A percentile compares a stretch with the other conserved stretches of the same genome.
phyloP scores from a whole-genome alignment of 768 basidiomycete species.

The Tulasnella sp. region DNA sequence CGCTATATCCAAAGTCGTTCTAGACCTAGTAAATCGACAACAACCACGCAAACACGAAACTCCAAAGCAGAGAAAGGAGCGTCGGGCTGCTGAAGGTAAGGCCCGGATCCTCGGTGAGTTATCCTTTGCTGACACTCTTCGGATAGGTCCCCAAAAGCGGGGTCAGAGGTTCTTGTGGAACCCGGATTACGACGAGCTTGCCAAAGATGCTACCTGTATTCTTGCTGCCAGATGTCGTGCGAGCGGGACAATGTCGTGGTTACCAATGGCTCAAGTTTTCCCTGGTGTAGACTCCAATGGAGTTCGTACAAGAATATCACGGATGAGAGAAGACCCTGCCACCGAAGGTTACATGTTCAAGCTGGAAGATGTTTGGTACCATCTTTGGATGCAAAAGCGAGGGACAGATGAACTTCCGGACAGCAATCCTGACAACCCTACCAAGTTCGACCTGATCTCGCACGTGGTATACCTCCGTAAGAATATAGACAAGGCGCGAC shows the following conservation, averaged over 20 bases:
- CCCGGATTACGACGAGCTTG: constrained; percentile 76
- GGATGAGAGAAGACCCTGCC: constrained; percentile 42
- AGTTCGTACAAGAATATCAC: constrained; percentile 54
- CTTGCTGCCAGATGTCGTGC: constrained; percentile 63
- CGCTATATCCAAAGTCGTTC: background rate
- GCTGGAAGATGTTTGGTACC: constrained; percentile 71
- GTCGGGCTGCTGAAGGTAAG: background rate
- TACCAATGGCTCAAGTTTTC: constrained; percentile 67
- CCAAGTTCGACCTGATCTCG: constrained; percentile 67
- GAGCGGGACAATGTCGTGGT: constrained; percentile 50
- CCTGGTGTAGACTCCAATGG: constrained; percentile 61
- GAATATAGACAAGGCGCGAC: constrained; percentile 71
- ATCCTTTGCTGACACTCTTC: background rate
- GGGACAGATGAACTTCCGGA: constrained; percentile 62
- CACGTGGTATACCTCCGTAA: constrained; percentile 72
- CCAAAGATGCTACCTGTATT: constrained; percentile 72
- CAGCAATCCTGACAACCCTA: constrained; percentile 49
- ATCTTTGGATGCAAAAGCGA: constrained; percentile 60
- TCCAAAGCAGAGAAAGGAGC: constrained; percentile 5
- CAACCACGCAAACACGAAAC: background rate
- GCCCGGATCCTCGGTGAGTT: background rate
- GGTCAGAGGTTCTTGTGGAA: constrained; percentile 70
- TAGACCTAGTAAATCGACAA: constrained; percentile 6
- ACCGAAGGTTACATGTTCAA: constrained; percentile 66
- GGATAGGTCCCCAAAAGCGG: constrained; percentile 24